phyloP scores from a whole-genome alignment of 176 grass and related monocot species.

The Zizania latifolia region DNA sequence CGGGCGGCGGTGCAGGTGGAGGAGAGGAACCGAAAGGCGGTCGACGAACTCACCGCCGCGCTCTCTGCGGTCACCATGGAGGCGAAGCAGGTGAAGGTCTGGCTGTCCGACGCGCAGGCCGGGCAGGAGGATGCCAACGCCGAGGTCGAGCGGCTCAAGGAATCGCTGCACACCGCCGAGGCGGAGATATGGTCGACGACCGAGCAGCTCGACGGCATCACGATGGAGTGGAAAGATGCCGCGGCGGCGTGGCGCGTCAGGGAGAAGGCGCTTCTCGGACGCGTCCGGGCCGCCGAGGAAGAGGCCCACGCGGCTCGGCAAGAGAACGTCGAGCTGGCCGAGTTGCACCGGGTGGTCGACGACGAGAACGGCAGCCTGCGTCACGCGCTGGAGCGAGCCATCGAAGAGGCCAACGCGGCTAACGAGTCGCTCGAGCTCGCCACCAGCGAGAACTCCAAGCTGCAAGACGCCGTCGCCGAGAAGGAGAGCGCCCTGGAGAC shows the following conservation, averaged over 20 bases:
- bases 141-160: constrained; percentile 28
- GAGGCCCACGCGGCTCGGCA: constrained; percentile 23
- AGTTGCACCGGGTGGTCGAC: constrained; percentile 26
- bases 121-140: constrained; percentile 38
- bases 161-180: constrained; percentile 26
- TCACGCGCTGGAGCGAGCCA: constrained; percentile 54
- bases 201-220: constrained; percentile 38
- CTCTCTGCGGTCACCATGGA: constrained; percentile 77
- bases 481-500: constrained; percentile 39
- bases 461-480: constrained; percentile 40
- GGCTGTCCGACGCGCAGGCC: constrained; percentile 43
- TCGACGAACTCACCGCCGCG: constrained; percentile 51
- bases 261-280: constrained; percentile 64
- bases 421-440: constrained; percentile 50
- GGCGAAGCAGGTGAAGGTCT: constrained; percentile 54
- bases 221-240: constrained; percentile 48
- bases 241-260: constrained; percentile 47
- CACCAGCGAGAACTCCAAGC: constrained; percentile 34
- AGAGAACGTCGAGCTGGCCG: constrained; percentile 35
- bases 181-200: constrained; percentile 32
- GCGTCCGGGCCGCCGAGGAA: constrained; percentile 58
- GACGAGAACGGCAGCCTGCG: constrained; percentile 58
- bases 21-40: constrained; percentile 56
- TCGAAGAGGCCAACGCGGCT: constrained; percentile 42
- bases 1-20: constrained; percentile 33